Conservation (phyloP, 2,329 filamentous ascomycete species). For the Alternaria angustiovoidea region DNA sequence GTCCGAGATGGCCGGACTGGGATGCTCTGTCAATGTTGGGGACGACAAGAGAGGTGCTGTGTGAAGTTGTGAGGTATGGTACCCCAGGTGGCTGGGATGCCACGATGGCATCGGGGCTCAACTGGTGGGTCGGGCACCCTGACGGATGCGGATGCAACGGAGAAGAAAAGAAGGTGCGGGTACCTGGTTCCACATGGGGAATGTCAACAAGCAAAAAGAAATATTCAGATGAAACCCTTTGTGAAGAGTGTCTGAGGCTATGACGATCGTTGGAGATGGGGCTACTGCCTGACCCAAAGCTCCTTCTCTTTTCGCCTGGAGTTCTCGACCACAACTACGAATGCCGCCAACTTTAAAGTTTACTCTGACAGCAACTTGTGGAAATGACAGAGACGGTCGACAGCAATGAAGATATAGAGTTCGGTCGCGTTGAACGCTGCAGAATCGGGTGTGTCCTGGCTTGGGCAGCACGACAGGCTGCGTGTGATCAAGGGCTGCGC, state of each 20-base stretch:
- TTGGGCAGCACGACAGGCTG: slow-evolving; percentile 28
- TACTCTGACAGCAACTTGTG: not conserved
- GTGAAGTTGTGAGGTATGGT: slow-evolving; percentile 1
- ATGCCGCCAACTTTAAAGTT: not conserved
- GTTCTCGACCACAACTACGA: not conserved
- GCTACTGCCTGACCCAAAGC: not conserved
- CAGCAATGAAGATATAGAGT: not conserved
- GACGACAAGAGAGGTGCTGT: not conserved
- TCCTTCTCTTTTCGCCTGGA: slow-evolving; percentile 7
- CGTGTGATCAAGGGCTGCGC: slow-evolving; percentile 26
- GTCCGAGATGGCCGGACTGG: slow-evolving; percentile 58
- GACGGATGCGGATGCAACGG: slow-evolving; percentile 1
- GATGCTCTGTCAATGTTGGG: slow-evolving; percentile 54
- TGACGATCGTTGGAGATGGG: not conserved
- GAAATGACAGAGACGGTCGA: not conserved
- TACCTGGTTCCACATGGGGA: not conserved
- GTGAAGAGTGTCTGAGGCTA: not conserved
- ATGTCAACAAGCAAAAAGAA: not conserved
- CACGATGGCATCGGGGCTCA: not conserved
- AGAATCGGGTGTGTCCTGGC: slow-evolving; percentile 10
- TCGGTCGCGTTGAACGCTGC: not conserved
- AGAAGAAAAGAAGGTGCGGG: slow-evolving; percentile 2
- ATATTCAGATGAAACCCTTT: not conserved
- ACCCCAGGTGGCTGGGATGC: not conserved
- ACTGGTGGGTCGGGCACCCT: not conserved